Conservation (phyloP, 768 basidiomycete genomes). For the Lactarius quietus region DNA sequence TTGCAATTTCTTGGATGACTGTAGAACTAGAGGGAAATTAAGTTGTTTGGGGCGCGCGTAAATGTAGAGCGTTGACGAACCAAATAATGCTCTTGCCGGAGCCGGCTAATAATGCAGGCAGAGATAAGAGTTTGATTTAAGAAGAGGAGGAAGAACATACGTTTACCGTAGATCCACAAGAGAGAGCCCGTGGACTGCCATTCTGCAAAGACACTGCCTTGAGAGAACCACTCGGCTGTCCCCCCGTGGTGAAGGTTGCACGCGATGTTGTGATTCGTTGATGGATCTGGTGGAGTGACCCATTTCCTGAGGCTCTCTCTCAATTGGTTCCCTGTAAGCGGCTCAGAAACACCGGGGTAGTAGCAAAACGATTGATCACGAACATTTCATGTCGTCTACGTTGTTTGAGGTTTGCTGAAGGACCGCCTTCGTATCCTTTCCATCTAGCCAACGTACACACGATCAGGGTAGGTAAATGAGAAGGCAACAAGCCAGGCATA, state of each 20-base stretch:
- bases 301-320: no score
- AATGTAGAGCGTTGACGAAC: no score
- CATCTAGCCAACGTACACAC: background rate
- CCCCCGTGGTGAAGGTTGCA: background rate
- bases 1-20: no score
- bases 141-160: no score
- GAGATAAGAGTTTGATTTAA: no score
- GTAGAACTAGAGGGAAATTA: no score
- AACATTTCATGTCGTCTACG: background rate
- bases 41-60: no score
- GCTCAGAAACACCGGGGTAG: background rate
- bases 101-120: no score
- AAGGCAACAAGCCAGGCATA: background rate
- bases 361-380: background rate
- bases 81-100: no score
- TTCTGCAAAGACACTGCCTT: background rate
- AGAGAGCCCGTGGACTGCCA: background rate
- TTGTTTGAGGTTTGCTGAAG: background rate
- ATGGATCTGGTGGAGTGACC: no score
- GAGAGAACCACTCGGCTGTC: background rate
- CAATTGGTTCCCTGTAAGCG: background rate
- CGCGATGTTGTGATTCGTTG: background rate
- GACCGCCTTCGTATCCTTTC: background rate
- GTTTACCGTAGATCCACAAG: no score
- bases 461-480: background rate